Base-by-base conservation (phyloP, 2,329 filamentous ascomycete species). In the Colletotrichum zoysiae region DNA sequence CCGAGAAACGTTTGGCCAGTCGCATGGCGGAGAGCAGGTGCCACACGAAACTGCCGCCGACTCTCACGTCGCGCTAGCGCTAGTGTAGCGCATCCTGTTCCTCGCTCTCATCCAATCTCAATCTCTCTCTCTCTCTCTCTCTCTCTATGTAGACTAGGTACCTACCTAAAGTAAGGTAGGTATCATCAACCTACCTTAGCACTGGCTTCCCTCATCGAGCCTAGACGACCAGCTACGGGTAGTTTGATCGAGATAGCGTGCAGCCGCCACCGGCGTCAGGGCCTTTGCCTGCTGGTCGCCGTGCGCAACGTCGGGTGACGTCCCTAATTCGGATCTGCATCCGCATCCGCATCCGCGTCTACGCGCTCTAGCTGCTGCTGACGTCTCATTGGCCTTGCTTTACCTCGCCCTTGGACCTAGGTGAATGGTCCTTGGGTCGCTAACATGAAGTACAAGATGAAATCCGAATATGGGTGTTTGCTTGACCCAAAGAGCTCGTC, bases 231-330 rank as follows among this genome's bases (percentile, higher is more conserved):
- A 44, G 14, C 5, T 40, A 48, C 18, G 16, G 35, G 2, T 40
- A 42, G 30, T 30, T 59, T 40, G 58, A 65, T 70, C 55, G 60
- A 72, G 60, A 70, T 72, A 65, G 70, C 66, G 59, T 59, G 40
- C 40, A 53, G 42, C 53, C 46, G 51, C 44, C 35, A 42, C 42
- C 56, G 40, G 35, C 38, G 56, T 42, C 56, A 12, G 7, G 16
- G 30, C 40, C 48, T 50, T 63, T 61, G 23, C 57, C 68, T 67
- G 57, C 63, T 57, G 60, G 70, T 72, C 55, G 70, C 70, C 60
- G 60, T 72, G 70, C 70, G 70, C 70, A 72, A 72, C 70, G 60
- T 57, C 55, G 55, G 33, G 70, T 48, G 60, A 72, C 60, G 60
- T 57, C 55, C 44, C 40, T 50, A 20, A 26, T 42, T 16, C 40